Evolutionary conservation across 129 eudicot genomes (phyloP).

Genomic region (Pseudognaphalium luteoalbum): DNA sequence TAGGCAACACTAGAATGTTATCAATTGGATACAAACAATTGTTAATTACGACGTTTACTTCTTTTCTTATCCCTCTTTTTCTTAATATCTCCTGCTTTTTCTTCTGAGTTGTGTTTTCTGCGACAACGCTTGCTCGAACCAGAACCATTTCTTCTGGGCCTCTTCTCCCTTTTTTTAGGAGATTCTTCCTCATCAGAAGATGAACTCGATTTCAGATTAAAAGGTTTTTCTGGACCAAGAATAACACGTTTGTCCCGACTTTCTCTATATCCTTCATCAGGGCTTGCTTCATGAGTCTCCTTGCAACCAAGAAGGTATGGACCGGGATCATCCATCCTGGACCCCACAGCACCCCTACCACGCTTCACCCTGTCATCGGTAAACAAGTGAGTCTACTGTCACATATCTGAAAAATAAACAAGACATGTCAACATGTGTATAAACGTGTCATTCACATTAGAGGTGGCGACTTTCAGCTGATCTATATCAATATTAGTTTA

Average conservation of each 20-base stretch:
- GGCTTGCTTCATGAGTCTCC: conserved; percentile 22
- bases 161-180: conserved; percentile 27
- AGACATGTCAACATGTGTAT: not conserved
- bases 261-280: conserved; percentile 28
- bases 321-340: conserved; percentile 96
- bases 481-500: not conserved
- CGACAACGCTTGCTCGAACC: conserved; percentile 49
- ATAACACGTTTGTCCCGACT: conserved; percentile 29
- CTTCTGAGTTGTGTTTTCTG: conserved; percentile 50
- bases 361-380: conserved; percentile 69
- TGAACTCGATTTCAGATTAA: conserved; percentile 26
- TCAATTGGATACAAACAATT: not conserved
- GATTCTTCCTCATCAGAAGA: conserved; percentile 58
- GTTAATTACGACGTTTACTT: not conserved
- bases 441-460: not conserved
- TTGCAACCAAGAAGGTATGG: conserved; percentile 69
- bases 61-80: conserved; percentile 48
- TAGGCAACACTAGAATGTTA: not conserved
- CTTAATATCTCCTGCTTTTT: conserved; percentile 42
- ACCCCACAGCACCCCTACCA: conserved; percentile 90
- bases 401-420: conserved; percentile 22
- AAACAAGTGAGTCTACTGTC: conserved; percentile 20
- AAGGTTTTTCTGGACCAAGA: conserved; percentile 70
- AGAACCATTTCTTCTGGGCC: conserved; percentile 42
- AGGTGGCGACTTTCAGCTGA: not conserved